Evolutionary conservation across 768 basidiomycete genomes (phyloP).

Genomic region (Mrakia frigida): DNA sequence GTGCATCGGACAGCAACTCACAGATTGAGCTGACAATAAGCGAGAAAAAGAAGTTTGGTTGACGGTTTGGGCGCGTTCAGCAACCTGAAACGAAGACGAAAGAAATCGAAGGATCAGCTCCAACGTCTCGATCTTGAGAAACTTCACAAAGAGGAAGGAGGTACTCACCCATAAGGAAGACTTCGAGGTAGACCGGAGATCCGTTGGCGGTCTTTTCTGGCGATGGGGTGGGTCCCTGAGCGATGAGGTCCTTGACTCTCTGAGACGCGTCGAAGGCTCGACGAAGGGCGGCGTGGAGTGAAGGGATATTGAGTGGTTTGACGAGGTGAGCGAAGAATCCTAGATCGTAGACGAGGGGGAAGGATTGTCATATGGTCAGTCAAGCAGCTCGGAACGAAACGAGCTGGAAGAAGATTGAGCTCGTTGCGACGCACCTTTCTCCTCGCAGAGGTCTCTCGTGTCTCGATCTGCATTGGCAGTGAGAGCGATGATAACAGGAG

Average conservation of each 20-base stretch:
- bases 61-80: neutral
- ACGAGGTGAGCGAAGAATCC: conserved; percentile 17
- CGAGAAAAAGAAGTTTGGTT: too few species aligned
- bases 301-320: conserved; percentile 17
- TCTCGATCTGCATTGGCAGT: conserved; percentile 23
- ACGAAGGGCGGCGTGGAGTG: neutral
- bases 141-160: neutral
- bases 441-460: conserved; percentile 2
- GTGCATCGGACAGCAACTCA: too few species aligned
- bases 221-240: neutral
- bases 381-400: too few species aligned
- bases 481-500: conserved; percentile 17
- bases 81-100: too few species aligned
- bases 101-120: neutral
- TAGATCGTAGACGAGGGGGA: too few species aligned
- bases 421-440: neutral
- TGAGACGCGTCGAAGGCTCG: neutral
- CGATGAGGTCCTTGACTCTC: neutral
- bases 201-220: neutral
- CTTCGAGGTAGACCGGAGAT: neutral
- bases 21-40: too few species aligned
- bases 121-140: neutral
- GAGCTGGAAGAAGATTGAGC: too few species aligned
- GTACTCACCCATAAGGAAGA: conserved; percentile 3
- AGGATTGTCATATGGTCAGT: too few species aligned